Percentiles rank a stretch among this genome's conserved stretches.
Evolutionary conservation across 305 asterid species (phyloP).

Genomic region (Salvia sclarea): DNA sequence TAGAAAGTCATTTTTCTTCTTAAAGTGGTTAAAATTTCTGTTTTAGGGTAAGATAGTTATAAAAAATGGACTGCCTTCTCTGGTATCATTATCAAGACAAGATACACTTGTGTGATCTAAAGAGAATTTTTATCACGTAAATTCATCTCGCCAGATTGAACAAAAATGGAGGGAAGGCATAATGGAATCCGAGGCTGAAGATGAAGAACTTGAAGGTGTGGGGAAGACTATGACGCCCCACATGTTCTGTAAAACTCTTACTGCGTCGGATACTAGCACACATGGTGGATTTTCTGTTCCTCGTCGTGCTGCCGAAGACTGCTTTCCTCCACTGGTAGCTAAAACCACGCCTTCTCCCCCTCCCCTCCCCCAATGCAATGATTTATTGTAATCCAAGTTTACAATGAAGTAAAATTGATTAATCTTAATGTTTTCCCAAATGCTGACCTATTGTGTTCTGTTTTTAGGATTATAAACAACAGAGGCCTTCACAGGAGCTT

Average conservation of each 20-base stretch:
- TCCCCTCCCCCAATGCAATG: background rate
- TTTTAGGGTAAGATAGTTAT: constrained; percentile 5
- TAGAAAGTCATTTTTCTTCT: background rate
- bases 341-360: background rate
- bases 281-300: constrained; percentile 99
- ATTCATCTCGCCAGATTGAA: constrained; percentile 59
- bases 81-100: constrained; percentile 8
- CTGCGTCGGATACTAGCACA: constrained; percentile 99
- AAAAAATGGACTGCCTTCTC: background rate
- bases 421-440: background rate
- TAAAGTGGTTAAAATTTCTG: background rate
- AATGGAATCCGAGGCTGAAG: constrained; percentile 55
- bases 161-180: constrained; percentile 76
- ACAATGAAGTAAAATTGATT: background rate
- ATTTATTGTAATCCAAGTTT: background rate
- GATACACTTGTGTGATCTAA: constrained; percentile 13
- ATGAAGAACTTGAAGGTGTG: constrained; percentile 59
- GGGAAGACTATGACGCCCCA: constrained; percentile 77
- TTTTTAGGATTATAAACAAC: constrained; percentile 78
- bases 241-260: constrained; percentile 97
- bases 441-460: background rate
- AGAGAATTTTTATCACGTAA: constrained; percentile 16
- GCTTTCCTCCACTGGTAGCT: constrained; percentile 94
- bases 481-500: constrained; percentile 95
- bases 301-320: constrained; percentile 99